Evolutionary conservation across 257 asterid genomes (phyloP), one percentile per base, ranked within the genome.

Genomic region (Nemophila menziesii): DNA sequence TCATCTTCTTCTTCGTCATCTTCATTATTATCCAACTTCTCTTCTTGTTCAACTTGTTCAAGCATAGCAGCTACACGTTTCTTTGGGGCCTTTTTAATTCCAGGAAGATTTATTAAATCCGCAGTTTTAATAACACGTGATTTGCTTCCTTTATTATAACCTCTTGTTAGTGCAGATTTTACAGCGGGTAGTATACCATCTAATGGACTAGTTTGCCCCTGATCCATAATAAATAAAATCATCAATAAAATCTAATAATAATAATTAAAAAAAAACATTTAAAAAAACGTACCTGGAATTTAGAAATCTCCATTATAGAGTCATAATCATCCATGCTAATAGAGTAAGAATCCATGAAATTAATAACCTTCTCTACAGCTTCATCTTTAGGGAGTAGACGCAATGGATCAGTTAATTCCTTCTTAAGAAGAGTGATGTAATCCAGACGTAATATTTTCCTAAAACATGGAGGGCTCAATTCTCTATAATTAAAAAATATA

Each of bases 31-130:
- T 66, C 94, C 53, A 66, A 72, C 1, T 49, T 65, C 52, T 53
- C 27, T 41, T 64, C 55, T 20, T 78, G 95, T 14, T 80, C 94
- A 8, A 63, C 55, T 14, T 94, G 96, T 72, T 90, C 98, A 41
- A 90, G 68, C 92, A 85, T 85, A 7, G 96, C 96, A 46, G 89
- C 93, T 59, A 90, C 73, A 55, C 99, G 75, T 65, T 90, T 90
- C 69, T 74, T 79, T 11, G 86, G 96, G 27, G 82, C 89, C 68
- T 85, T 90, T 43, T 74, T 90, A 8, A 81, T 48, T 46, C 96
- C 96, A 52, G 96, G 94, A 65, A 90, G 81, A 1, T 72, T 77
- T 46, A 90, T 68, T 55, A 90, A 61, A 72, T 85, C 96, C 34
- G 96, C 96, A 56, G 93, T 56, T 39, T 79, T 67, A 47, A 90